Evolutionary conservation across 1,139 yeast genomes (phyloP), one percentile per base, ranked within the genome.

Genomic region (Blastobotrys raffinosifermentans): DNA sequence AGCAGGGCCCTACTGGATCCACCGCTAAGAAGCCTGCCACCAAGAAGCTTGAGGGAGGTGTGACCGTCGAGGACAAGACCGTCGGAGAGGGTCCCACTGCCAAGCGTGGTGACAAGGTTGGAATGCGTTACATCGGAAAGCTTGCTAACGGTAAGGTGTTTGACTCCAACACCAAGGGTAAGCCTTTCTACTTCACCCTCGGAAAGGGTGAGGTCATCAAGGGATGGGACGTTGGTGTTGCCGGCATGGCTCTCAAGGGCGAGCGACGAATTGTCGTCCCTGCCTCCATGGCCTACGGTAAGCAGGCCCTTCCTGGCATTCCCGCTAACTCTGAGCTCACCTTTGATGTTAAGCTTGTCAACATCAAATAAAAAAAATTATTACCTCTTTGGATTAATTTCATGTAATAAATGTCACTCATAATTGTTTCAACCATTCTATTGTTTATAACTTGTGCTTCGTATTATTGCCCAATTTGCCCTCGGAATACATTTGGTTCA

Each of bases 161-260:
- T 56, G 99, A 91, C 73, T 87, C 91, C 67, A 91, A 91, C 77
- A 87, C 96, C 54, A 75, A 81, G 50, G 99, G 99, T 54, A 89
- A 86, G 72, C 98, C 99, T 57, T 91, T 93, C 64, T 67, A 70
- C 48, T 93, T 91, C 68, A 77, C 76, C 49, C 76, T 91, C 53
- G 98, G 98, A 56, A 85, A 83, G 64, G 98, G 98, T 60, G 97
- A 93, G 69, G 96, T 94, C 58, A 93, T 93, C 72, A 86, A 85
- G 67, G 98, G 97, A 48, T 91, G 95, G 82, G 99, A 91, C 63
- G 74, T 89, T 56, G 98, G 98, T 72, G 94, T 91, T 55, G 86
- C 89, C 41, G 98, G 98, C 63, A 89, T 93, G 97, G 79, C 94
- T 45, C 94, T 86, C 60, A 96, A 96, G 55, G 98, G 98, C 60